These are phyloP conservation scores for Geranomyces michiganensis DNA, from an alignment of 192 early-diverging fungal genomes.

Conservation along the genomic window DNA sequence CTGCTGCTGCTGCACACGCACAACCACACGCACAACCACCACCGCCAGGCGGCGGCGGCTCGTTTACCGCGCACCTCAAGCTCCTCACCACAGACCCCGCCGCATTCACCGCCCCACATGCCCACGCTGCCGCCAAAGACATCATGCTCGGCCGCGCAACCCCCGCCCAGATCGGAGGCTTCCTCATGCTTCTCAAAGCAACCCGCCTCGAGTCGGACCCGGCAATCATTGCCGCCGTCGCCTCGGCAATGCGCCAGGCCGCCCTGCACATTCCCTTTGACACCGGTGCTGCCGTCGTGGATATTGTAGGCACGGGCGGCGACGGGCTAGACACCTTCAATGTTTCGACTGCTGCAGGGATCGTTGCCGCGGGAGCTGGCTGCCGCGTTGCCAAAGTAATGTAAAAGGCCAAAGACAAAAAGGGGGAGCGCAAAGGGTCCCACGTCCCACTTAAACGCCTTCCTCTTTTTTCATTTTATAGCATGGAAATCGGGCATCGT, in stretches of 20 bases:
- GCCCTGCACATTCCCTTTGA: conserved; percentile 61
- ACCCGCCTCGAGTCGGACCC: conserved; percentile 73
- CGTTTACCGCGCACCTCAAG: conserved; percentile 59
- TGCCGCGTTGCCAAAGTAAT: conserved; percentile 83
- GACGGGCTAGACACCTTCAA: conserved; percentile 98
- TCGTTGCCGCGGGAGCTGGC: conserved; percentile 92
- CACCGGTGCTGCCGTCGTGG: conserved; percentile 46
- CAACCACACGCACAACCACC: too few species aligned
- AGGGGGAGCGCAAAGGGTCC: too few species aligned
- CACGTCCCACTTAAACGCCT: too few species aligned
- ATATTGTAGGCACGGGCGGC: conserved; percentile 98
- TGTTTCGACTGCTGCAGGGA: conserved; percentile 87
- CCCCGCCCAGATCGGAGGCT: conserved; percentile 85
- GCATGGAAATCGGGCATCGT: conserved; percentile 92
- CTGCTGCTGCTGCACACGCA: too few species aligned
- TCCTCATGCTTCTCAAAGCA: conserved; percentile 78
- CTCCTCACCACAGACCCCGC: conserved; percentile 51
- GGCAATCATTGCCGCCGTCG: conserved; percentile 76
- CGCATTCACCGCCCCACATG: conserved; percentile 26
- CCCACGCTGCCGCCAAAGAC: conserved; percentile 12
- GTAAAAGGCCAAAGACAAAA: background rate
- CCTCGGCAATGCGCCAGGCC: conserved; percentile 70
- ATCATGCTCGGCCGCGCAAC: conserved; percentile 82
- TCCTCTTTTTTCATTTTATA: conserved; percentile 29
- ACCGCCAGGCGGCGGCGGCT: too few species aligned